A percentile compares a stretch with the other conserved stretches of the same genome.
Evolutionary conservation across 352 stramenopile species (phyloP).

Genomic region (Hyphochytrium catenoides): DNA sequence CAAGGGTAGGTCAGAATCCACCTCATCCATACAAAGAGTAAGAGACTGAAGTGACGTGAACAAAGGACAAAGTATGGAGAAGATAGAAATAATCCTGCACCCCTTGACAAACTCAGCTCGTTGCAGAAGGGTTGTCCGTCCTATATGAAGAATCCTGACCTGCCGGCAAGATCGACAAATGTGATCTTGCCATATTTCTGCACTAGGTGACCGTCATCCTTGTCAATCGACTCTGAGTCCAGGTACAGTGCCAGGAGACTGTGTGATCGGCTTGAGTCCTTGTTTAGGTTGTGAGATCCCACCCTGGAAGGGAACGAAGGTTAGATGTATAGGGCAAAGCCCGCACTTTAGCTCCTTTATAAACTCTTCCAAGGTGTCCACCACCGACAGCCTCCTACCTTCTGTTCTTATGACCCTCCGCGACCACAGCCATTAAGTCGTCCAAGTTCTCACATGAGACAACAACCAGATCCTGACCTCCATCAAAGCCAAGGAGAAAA

Average conservation of each 20-base stretch:
- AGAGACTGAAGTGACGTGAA: no score
- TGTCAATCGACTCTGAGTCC: constrained; percentile 23
- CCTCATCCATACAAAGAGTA: no score
- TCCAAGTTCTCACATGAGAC: constrained; percentile 40
- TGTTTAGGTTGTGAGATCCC: constrained; percentile 40
- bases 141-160: constrained; percentile 4
- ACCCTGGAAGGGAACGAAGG: constrained; percentile 11
- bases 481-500: not conserved
- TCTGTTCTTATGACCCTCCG: constrained; percentile 39
- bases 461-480: constrained; percentile 25
- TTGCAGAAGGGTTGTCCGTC: not conserved
- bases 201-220: constrained; percentile 19
- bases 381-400: no score
- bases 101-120: not conserved
- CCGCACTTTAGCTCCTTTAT: not conserved
- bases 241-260: constrained; percentile 42
- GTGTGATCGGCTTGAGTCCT: constrained; percentile 45
- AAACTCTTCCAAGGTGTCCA: no score
- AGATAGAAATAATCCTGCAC: no score
- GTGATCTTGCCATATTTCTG: constrained; percentile 42
- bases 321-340: not conserved
- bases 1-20: no score
- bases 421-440: constrained; percentile 37
- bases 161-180: constrained; percentile 50
- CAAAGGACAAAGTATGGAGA: no score